Conservation (phyloP, 2,329 filamentous ascomycete genomes). For the Zymoseptoria brevis region DNA sequence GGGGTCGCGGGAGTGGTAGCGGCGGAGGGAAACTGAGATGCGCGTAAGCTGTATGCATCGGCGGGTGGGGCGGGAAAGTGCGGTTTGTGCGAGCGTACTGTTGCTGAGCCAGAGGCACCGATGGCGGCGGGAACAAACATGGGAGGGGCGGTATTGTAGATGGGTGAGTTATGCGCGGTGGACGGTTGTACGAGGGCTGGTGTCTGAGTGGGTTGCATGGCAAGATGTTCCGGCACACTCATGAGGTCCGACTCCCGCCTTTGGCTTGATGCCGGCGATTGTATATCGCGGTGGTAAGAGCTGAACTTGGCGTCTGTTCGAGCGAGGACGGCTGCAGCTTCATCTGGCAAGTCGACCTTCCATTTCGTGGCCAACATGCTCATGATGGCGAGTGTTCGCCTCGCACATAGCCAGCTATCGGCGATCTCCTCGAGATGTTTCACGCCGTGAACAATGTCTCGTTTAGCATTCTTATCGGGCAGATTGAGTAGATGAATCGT, state of each 20-base stretch:
- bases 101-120: neutral
- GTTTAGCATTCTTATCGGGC: constrained; percentile 79
- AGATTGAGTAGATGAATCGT: constrained; percentile 91
- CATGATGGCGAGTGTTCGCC: constrained; percentile 76
- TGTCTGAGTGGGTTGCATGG: neutral
- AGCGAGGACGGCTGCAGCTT: constrained; percentile 67
- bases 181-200: neutral
- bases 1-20: constrained; percentile 13
- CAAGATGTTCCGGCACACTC: neutral
- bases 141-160: neutral
- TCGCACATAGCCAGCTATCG: constrained; percentile 85
- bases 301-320: constrained; percentile 76
- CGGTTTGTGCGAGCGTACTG: constrained; percentile 10
- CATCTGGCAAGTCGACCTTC: constrained; percentile 77
- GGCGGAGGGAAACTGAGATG: constrained; percentile 20
- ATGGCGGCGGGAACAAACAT: neutral
- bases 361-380: constrained; percentile 81
- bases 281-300: constrained; percentile 54
- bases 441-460: constrained; percentile 84
- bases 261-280: constrained; percentile 36
- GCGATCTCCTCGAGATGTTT: constrained; percentile 93
- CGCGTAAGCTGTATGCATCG: constrained; percentile 18
- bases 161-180: neutral
- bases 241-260: constrained; percentile 3
- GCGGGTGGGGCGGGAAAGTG: constrained; percentile 14